Conservation (phyloP, 2,329 filamentous ascomycete genomes). For the Monosporascus sp. region DNA sequence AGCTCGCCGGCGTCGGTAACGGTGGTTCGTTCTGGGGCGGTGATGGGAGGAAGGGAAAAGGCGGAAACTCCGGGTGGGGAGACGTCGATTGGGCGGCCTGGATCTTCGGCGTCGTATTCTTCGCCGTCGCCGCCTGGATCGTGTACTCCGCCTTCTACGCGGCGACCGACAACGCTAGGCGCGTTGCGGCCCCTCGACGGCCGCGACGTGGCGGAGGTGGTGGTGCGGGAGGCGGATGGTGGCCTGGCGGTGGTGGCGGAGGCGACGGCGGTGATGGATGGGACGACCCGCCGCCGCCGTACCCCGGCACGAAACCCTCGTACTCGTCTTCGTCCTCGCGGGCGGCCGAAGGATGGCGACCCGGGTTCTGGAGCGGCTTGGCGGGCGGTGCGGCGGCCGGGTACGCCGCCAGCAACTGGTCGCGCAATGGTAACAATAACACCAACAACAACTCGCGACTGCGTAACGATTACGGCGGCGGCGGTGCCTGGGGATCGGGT, state of each 20-base stretch:
- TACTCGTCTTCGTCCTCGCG: constrained; percentile 18
- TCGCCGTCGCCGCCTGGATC: constrained; percentile 56
- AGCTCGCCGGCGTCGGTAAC: constrained; percentile 31
- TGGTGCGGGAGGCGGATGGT: constrained; percentile 34
- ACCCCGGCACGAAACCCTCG: constrained; percentile 37
- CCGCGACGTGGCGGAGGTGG: constrained; percentile 29
- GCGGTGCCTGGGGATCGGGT: constrained; percentile 27
- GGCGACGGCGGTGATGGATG: constrained; percentile 32
- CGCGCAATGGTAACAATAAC: constrained; percentile 28
- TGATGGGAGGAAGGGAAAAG: constrained; percentile 21
- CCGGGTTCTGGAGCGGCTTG: constrained; percentile 71
- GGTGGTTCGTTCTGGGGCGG: constrained; percentile 26
- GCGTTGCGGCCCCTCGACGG: constrained; percentile 6
- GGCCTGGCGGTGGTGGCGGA: constrained; percentile 35
- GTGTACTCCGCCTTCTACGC: constrained; percentile 47
- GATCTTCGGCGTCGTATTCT: constrained; percentile 58
- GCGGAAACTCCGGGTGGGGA: neutral
- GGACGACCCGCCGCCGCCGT: constrained; percentile 49
- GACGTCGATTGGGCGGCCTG: constrained; percentile 19
- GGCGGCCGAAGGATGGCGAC: constrained; percentile 50
- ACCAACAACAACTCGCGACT: constrained; percentile 21
- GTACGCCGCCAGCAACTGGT: constrained; percentile 53
- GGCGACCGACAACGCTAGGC: constrained; percentile 8
- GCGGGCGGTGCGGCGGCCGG: constrained; percentile 63
- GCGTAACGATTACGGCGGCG: constrained; percentile 20